phyloP scores from a whole-genome alignment of 768 basidiomycete species.

The Trametes maxima region DNA sequence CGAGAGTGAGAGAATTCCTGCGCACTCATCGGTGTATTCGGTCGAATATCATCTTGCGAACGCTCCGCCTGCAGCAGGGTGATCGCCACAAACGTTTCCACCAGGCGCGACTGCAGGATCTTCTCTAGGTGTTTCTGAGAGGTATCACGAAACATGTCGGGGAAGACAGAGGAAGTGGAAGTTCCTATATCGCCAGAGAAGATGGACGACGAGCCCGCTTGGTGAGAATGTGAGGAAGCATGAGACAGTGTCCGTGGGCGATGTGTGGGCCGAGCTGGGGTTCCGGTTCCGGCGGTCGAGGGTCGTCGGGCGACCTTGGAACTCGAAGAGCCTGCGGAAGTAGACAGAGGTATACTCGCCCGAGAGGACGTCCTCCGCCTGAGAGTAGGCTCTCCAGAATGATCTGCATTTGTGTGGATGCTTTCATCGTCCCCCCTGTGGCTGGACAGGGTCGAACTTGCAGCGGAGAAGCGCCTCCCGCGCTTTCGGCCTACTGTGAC shows the following conservation, averaged over 20 bases:
- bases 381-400: conserved; percentile 36
- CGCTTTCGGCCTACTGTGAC: conserved; percentile 60
- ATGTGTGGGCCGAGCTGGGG: conserved; percentile 19
- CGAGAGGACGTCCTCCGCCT: conserved; percentile 51
- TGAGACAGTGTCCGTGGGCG: conserved; percentile 53
- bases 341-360: conserved; percentile 32
- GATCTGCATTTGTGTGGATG: conserved; percentile 2
- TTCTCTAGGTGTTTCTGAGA: conserved; percentile 73
- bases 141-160: conserved; percentile 52
- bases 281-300: neutral
- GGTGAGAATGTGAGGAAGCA: conserved; percentile 45
- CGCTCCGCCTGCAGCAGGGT: conserved; percentile 38
- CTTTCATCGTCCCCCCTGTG: conserved; percentile 48
- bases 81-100: conserved; percentile 76
- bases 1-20: conserved; percentile 5
- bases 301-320: conserved; percentile 25
- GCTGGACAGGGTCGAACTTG: conserved; percentile 55
- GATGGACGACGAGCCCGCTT: neutral
- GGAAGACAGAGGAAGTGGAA: conserved; percentile 27
- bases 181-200: conserved; percentile 7
- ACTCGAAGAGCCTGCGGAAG: conserved; percentile 22
- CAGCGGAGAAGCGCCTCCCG: conserved; percentile 56
- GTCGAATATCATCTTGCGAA: neutral
- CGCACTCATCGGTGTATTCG: neutral
- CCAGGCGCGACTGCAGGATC: conserved; percentile 69